Conservation (phyloP, 805 yeast genomes). For the Naumovozyma castellii region DNA sequence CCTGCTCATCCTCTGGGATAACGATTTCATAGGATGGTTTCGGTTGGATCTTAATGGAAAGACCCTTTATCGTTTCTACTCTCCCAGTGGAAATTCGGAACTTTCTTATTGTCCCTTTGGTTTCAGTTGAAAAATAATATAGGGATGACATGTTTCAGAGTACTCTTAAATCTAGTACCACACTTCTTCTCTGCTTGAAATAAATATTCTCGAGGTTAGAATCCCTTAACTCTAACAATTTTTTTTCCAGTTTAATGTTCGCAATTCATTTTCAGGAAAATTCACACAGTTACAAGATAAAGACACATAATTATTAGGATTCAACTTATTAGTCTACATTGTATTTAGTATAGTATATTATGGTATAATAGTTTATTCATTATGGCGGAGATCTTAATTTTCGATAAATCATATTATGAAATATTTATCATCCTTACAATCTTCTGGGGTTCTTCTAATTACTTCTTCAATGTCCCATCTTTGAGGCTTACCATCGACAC, state of each 20-base stretch:
- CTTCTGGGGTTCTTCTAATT: conserved; percentile 60
- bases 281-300: too few relatives aligned
- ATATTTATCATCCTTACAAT: conserved; percentile 37
- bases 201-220: too few relatives aligned
- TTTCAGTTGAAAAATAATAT: conserved; percentile 54
- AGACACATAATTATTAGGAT: too few relatives aligned
- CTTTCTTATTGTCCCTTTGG: conserved; percentile 51
- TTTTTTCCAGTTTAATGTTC: too few relatives aligned
- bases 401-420: conserved; percentile 22
- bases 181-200: too few relatives aligned
- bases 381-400: too few relatives aligned
- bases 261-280: too few relatives aligned
- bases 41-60: conserved; percentile 33
- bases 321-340: too few relatives aligned
- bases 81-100: conserved; percentile 69
- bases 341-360: too few relatives aligned
- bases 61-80: conserved; percentile 49
- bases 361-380: too few relatives aligned
- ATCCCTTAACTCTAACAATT: too few relatives aligned
- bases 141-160: conserved; percentile 36
- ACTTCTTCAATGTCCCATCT: conserved; percentile 77
- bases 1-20: conserved; percentile 35
- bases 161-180: too few relatives aligned
- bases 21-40: conserved; percentile 27
- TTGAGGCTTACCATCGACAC: conserved; percentile 61